phyloP scores from a whole-genome alignment of 305 asterid genomes.

The Plantago coronopus region DNA sequence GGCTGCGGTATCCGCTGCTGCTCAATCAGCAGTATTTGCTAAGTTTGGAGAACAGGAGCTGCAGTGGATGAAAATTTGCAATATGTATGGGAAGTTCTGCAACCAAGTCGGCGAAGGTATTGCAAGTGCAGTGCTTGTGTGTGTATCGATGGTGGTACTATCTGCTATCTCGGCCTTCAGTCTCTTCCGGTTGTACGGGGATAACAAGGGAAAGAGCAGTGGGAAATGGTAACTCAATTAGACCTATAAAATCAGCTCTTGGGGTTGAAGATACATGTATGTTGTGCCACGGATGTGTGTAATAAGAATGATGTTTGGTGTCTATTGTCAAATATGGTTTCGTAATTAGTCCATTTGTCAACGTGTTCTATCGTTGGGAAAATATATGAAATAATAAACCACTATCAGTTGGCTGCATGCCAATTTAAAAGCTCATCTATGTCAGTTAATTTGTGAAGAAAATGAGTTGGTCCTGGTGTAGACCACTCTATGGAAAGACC shows the following conservation, averaged over 20 bases:
- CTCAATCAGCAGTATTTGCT: slow-evolving; percentile 56
- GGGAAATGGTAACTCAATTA: slow-evolving; percentile 35
- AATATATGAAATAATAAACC: not conserved
- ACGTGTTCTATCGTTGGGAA: slow-evolving; percentile 1
- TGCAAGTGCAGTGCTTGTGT: slow-evolving; percentile 52
- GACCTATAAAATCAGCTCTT: slow-evolving; percentile 1
- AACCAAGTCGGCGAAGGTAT: slow-evolving; percentile 78
- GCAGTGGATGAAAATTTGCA: slow-evolving; percentile 88
- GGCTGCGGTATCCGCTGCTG: slow-evolving; percentile 74
- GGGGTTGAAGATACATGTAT: slow-evolving; percentile 16
- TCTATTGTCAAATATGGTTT: not conserved
- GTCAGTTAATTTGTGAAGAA: no score
- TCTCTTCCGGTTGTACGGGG: slow-evolving; percentile 83
- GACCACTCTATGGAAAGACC: no score
- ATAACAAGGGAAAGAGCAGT: slow-evolving; percentile 42
- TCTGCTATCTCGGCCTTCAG: slow-evolving; percentile 79
- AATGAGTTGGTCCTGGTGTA: no score
- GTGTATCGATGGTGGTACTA: slow-evolving; percentile 51
- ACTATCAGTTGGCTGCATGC: not conserved
- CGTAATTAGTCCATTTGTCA: not conserved
- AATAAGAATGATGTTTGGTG: slow-evolving; percentile 17
- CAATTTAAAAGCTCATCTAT: no score
- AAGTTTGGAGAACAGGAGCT: slow-evolving; percentile 66
- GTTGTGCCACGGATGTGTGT: slow-evolving; percentile 21
- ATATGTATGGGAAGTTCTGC: slow-evolving; percentile 67